Conservation (phyloP, 2,329 filamentous ascomycete species). For the Sphaerulina vaccinii region DNA sequence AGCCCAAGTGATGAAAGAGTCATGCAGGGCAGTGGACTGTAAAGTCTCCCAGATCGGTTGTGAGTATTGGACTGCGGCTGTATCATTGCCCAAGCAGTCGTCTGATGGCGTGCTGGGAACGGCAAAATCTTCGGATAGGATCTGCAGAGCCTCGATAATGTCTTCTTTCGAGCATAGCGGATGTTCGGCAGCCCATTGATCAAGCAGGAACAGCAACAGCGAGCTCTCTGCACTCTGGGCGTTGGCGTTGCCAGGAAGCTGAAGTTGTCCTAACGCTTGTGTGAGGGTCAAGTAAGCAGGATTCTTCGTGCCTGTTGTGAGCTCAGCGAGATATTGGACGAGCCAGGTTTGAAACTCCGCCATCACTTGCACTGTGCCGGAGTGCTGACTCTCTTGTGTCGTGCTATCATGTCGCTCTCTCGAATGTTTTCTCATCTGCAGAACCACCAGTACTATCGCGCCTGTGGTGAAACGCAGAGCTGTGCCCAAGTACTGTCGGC, state of each 20-base stretch:
- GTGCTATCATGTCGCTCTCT: conserved; percentile 57
- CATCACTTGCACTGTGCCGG: conserved; percentile 72
- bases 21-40: conserved; percentile 22
- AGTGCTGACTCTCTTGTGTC: conserved; percentile 81
- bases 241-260: conserved; percentile 66
- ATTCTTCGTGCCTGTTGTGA: not conserved
- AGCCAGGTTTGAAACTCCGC: conserved; percentile 79
- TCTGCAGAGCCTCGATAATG: conserved; percentile 65
- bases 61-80: conserved; percentile 52
- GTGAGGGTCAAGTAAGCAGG: conserved; percentile 17
- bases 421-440: conserved; percentile 64
- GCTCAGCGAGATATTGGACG: conserved; percentile 60
- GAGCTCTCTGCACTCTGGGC: conserved; percentile 73
- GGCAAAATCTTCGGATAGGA: conserved; percentile 74
- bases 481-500: conserved; percentile 59
- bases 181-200: conserved; percentile 63
- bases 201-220: conserved; percentile 74
- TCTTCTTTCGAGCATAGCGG: conserved; percentile 70
- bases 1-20: conserved; percentile 67
- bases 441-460: conserved; percentile 73
- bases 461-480: conserved; percentile 77
- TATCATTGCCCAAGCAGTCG: conserved; percentile 69
- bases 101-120: conserved; percentile 56
- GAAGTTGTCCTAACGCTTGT: conserved; percentile 49
- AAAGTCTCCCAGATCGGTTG: conserved; percentile 29